phyloP scores from a whole-genome alignment of 1,284 basidiomycete species.

The Leccinum proliferum region DNA sequence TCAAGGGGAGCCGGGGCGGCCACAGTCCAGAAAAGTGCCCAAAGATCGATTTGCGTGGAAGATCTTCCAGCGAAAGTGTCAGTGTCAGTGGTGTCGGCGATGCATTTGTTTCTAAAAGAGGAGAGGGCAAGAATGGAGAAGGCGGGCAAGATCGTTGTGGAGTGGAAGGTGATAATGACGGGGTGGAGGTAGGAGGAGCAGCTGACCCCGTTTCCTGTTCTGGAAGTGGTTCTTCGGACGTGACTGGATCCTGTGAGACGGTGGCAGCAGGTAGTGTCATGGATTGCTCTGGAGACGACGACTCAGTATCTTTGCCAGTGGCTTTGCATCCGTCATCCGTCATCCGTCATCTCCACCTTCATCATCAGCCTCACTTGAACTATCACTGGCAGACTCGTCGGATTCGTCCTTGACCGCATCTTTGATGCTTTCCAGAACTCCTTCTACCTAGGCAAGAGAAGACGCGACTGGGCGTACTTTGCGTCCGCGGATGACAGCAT shows the following conservation, averaged over 20 bases:
- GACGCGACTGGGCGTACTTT: conserved; percentile 91
- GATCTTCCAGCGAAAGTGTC: conserved; percentile 43
- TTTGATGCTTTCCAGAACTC: conserved; percentile 83
- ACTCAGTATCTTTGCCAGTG: conserved; percentile 27
- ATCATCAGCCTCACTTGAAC: conserved; percentile 86
- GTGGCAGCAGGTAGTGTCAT: conserved; percentile 21
- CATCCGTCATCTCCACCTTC: conserved; percentile 65
- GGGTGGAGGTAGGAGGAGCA: conserved; percentile 20
- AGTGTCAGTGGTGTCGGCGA: conserved; percentile 48
- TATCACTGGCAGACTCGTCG: conserved; percentile 59
- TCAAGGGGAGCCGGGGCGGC: conserved; percentile 49
- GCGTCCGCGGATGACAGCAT: conserved; percentile 79
- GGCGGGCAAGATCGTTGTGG: conserved; percentile 31
- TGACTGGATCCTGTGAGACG: conserved; percentile 9
- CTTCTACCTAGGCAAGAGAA: conserved; percentile 82
- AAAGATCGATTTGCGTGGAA: conserved; percentile 68
- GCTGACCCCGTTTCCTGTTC: conserved; percentile 16
- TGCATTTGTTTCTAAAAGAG: no score
- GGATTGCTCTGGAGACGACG: conserved; percentile 35
- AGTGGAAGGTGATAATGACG: conserved; percentile 30
- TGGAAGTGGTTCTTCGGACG: conserved; percentile 9
- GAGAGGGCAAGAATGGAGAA: no score
- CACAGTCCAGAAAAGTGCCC: conserved; percentile 73
- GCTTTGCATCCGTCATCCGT: conserved; percentile 42
- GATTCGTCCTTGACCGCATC: conserved; percentile 91